Evolutionary conservation across 257 asterid genomes (phyloP).

Genomic region (Anisodus tanguticus): DNA sequence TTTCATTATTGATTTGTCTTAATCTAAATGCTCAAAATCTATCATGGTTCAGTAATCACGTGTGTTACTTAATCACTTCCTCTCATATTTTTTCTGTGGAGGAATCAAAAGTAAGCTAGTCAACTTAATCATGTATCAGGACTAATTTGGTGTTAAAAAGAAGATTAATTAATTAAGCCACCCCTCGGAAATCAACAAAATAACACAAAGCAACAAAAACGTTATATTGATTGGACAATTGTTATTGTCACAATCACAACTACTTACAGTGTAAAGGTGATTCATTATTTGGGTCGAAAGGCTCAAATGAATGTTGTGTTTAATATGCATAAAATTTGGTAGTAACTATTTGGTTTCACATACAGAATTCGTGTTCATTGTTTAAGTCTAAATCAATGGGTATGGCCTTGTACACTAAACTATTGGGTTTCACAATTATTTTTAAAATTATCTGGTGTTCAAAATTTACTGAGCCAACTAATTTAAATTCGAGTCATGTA

Average conservation of each 20-base stretch:
- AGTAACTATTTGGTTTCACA: neutral
- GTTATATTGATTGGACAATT: neutral
- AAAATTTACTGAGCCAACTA: neutral
- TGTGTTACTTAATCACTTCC: neutral
- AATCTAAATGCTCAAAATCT: neutral
- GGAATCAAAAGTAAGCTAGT: conserved; percentile 21
- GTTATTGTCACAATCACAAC: neutral
- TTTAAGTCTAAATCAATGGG: neutral
- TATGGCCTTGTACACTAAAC: no score
- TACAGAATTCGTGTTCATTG: neutral
- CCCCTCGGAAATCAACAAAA: neutral
- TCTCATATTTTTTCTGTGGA: neutral
- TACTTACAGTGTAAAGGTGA: no score
- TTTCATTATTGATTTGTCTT: conserved; percentile 31
- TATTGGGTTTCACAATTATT: no score
- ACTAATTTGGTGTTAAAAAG: neutral
- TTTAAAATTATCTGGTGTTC: neutral
- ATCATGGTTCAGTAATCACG: conserved; percentile 27
- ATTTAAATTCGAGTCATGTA: neutral
- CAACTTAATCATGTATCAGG: conserved; percentile 1
- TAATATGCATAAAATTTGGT: no score
- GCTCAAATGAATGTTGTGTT: no score
- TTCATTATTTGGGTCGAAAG: no score
- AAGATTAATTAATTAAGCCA: neutral
- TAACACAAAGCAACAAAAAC: conserved; percentile 13